Percentiles rank a stretch among this genome's conserved stretches.
Evolutionary conservation across 83 land plant genomes (phyloP).

Genomic region (Thuja plicata): DNA sequence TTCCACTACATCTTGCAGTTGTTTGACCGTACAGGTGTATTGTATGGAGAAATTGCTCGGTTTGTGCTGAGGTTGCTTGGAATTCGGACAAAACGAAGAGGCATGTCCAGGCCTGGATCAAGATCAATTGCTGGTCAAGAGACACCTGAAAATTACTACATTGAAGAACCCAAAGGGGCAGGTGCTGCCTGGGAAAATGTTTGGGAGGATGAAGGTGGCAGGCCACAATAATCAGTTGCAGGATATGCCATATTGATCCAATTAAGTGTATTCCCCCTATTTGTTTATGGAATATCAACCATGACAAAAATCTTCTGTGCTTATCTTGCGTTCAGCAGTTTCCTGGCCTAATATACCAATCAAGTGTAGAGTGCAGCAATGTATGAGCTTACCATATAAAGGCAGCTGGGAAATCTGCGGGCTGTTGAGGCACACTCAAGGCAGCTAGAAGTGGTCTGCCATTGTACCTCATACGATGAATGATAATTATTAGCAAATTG

Average conservation of each 20-base stretch:
- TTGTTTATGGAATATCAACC: neutral
- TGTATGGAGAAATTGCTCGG: conserved; percentile 84
- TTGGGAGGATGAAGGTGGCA: conserved; percentile 39
- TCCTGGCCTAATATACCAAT: neutral
- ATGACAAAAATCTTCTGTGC: neutral
- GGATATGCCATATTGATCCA: neutral
- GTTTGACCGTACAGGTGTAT: conserved; percentile 66
- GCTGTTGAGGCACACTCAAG: neutral
- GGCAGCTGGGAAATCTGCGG: neutral
- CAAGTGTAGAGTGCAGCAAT: neutral
- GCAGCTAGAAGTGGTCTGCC: neutral
- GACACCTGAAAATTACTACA: conserved; percentile 17
- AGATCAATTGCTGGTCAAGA: conserved; percentile 37
- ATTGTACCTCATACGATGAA: neutral
- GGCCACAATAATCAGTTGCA: neutral
- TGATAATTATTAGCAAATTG: neutral
- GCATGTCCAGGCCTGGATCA: conserved; percentile 18
- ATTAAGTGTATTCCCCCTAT: neutral
- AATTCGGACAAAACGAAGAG: conserved; percentile 43
- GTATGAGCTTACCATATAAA: neutral
- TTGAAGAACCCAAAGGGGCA: conserved; percentile 49
- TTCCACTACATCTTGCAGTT: conserved; percentile 34
- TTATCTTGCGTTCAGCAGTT: neutral
- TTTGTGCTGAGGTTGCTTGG: conserved; percentile 76
- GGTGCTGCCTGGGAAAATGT: conserved; percentile 56